Evolutionary conservation across 2,329 filamentous ascomycete genomes (phyloP), one percentile per base, ranked within the genome.

Genomic region (Madurella mycetomatis): DNA sequence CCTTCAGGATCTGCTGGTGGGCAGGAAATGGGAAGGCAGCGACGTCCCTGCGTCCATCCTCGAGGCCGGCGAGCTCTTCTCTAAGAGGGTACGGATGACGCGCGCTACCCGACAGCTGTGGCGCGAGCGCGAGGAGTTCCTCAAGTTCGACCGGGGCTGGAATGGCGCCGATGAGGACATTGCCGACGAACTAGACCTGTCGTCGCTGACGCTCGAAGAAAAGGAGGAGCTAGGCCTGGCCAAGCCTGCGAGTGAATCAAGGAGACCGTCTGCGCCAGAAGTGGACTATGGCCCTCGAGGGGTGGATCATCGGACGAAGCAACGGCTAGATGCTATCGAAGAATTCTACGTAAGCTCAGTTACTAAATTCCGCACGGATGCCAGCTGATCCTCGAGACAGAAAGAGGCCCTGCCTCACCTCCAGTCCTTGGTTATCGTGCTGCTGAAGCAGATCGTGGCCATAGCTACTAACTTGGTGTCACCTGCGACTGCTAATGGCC

Each of bases 1-100:
- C 41, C 72, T 92, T 43, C 90, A 96, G 67, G 88, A 92, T 62
- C 72, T 82, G 16, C 76, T 95, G 18, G 90, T 95, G 2, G 90
- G 90, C 13, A 83, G 89, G 40, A 88, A 82, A 67, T 96, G 92
- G 92, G 87, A 95, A 70, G 92, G 92, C n/a, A 89, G 88, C 59
- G 91, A 96, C 67, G 87, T 99, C 11, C 94, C 94, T 9, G 86
- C 90, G 8, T 97, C 92, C 1, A 97, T 99, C 55, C 81, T 96
- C 15, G 94, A 99, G 71, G 94, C 94, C 7, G 94, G 94, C 8
- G 87, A 94, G 66, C 76, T 99, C 1, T 99, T 99, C 70, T 89
- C 92, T 0, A 87, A 83, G 55, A 83, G 94, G 49, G 94, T 96
- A 69, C 83, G 92, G 62, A 95, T 95, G 80, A 95, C 91, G 0